Evolutionary conservation across 2,329 filamentous ascomycete genomes (phyloP), one percentile per base, ranked within the genome.

Genomic region (Scleromitrula shiraiana): DNA sequence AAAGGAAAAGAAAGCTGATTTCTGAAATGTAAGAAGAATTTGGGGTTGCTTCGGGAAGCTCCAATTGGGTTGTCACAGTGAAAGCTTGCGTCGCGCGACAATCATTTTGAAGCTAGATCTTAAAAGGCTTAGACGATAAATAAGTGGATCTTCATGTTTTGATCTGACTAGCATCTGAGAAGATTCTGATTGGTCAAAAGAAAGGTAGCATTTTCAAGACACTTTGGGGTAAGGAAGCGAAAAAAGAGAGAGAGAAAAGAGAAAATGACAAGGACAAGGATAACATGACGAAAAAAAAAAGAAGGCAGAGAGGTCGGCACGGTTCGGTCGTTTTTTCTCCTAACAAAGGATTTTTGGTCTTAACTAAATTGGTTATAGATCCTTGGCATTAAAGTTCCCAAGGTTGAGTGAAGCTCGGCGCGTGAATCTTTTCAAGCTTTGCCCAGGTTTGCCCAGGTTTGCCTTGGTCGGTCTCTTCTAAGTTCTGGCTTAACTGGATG

Each of bases 21-120:
- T 27, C 17, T 29, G 20, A 30, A 38, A 38, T 38, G 35, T 38
- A 38, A 38, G 39, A 41, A 41, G 27, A 44, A 45, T 39, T 50
- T 52, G 49, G 47, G 52, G 39, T 43, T 39, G 41, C 38, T 50
- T 50, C 30, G 40, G 38, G 24, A 47, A 50, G 50, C 44, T 52
- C 50, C 46, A 49, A 42, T 48, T 48, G 38, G 45, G n/a, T 42
- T 47, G 29, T 47, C 38, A 43, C 7, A 47, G 44, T 41, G 37
- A 36, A 41, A 48, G 45, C 42, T 46, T 46, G 24, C 17, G 24
- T 37, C 29, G 42, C 42, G 42, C 42, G 23, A 46, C 33, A 8
- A 46, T 29, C 22, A 24, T 29, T 42, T 29, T 36, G 37, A 33
- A 14, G 24, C 45, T 48, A 48, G 45, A 48, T 17, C 38, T 9